phyloP scores from a whole-genome alignment of 1,284 basidiomycete genomes.

The Dichomitus squalens region DNA sequence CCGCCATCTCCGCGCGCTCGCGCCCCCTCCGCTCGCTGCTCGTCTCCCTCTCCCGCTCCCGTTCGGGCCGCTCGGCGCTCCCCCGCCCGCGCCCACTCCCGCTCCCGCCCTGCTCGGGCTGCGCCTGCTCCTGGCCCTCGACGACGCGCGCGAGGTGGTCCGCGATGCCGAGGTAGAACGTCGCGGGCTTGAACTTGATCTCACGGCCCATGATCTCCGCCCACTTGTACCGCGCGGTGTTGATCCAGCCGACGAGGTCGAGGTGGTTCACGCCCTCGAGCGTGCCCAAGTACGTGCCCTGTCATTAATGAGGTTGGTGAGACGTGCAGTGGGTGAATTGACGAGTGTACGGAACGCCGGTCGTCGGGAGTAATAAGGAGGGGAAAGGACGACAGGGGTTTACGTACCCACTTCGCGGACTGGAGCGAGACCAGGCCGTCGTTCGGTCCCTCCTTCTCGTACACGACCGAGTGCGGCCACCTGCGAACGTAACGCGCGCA shows the following conservation, averaged over 20 bases:
- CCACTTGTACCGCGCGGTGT: conserved; percentile 83
- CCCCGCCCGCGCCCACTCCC: neutral
- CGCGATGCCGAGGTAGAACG: conserved; percentile 84
- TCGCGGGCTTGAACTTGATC: conserved; percentile 86
- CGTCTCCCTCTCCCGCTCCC: conserved; percentile 18
- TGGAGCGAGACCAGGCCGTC: conserved; percentile 88
- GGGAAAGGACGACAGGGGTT: neutral
- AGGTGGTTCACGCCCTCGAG: conserved; percentile 90
- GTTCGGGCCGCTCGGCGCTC: neutral
- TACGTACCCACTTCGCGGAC: conserved; percentile 77
- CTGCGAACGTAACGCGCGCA: conserved; percentile 32
- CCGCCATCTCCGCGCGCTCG: conserved; percentile 35
- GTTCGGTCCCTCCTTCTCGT: conserved; percentile 90
- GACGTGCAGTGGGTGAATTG: neutral
- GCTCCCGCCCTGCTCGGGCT: neutral
- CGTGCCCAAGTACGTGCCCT: conserved; percentile 87
- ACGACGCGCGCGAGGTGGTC: conserved; percentile 72
- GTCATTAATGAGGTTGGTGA: too few relatives aligned
- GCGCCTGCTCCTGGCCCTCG: conserved; percentile 44
- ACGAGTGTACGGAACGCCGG: neutral
- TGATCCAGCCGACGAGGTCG: conserved; percentile 87
- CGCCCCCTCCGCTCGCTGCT: conserved; percentile 27
- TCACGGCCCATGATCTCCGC: conserved; percentile 86
- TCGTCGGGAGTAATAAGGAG: neutral
- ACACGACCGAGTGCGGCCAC: conserved; percentile 82